Conservation (phyloP, 805 yeast genomes). For the Lipomyces spencermartinsiae region DNA sequence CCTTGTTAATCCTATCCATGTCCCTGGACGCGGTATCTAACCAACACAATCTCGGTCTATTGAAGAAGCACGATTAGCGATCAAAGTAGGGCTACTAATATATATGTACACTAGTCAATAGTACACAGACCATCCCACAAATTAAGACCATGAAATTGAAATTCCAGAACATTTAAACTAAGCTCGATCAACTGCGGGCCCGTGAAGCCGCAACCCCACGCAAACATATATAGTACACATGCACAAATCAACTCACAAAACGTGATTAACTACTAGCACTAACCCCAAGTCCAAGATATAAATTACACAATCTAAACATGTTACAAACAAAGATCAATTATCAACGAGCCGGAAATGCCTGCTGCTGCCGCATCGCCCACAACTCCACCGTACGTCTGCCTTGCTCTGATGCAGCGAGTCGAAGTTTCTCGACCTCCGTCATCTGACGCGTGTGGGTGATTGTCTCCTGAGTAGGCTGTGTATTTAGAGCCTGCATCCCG, state of each 20-base stretch:
- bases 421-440: conserved; percentile 16
- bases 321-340: background rate
- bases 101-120: too few relatives aligned
- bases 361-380: conserved; percentile 27
- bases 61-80: too few relatives aligned
- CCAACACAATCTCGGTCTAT: too few relatives aligned
- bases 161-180: too few relatives aligned
- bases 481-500: background rate
- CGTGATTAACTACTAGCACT: background rate
- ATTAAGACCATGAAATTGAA: too few relatives aligned
- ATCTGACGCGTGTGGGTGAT: background rate
- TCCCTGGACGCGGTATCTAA: too few relatives aligned
- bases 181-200: too few relatives aligned
- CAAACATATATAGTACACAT: background rate
- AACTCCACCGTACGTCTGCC: conserved; percentile 26
- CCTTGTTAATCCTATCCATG: too few relatives aligned
- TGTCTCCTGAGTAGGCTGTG: background rate
- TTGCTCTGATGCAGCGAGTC: conserved; percentile 27
- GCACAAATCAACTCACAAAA: background rate
- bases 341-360: background rate
- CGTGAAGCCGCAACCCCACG: too few relatives aligned
- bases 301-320: background rate
- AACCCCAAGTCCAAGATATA: background rate
- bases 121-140: too few relatives aligned
- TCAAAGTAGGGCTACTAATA: too few relatives aligned